Evolutionary conservation across 176 grass and related monocot species (phyloP).

Genomic region (Luzula sylvatica): DNA sequence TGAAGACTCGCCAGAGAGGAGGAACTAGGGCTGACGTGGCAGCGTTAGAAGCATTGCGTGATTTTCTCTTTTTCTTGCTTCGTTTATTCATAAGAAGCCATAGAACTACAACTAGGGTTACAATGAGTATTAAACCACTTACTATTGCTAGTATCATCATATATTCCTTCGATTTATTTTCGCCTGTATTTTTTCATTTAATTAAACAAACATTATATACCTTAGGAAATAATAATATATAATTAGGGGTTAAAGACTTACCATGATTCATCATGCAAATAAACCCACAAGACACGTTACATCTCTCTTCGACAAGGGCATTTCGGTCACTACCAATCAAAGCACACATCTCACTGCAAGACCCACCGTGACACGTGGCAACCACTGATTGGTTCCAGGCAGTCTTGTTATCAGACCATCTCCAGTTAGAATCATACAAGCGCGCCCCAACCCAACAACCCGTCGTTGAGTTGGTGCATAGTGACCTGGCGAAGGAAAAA

Average conservation of each 20-base stretch:
- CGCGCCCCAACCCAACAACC: constrained; percentile 81
- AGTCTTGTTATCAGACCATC: constrained; percentile 49
- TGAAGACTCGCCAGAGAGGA: constrained; percentile 83
- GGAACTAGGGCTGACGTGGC: constrained; percentile 63
- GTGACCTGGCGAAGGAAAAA: constrained; percentile 39
- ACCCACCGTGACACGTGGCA: constrained; percentile 26
- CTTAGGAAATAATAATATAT: too few species aligned
- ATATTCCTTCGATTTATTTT: constrained; percentile 70
- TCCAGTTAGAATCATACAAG: constrained; percentile 40
- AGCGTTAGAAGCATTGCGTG: constrained; percentile 50
- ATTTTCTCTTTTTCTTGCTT: constrained; percentile 86
- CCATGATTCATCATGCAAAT: constrained; percentile 70
- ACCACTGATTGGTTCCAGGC: constrained; percentile 31
- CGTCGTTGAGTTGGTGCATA: constrained; percentile 34
- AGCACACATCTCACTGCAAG: constrained; percentile 34
- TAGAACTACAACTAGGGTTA: constrained; percentile 60
- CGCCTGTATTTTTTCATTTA: constrained; percentile 41
- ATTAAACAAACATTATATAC: constrained; percentile 10
- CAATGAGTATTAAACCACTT: constrained; percentile 71
- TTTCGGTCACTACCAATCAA: constrained; percentile 35
- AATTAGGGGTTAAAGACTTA: constrained; percentile 18
- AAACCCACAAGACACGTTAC: constrained; percentile 51
- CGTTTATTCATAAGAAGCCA: constrained; percentile 79
- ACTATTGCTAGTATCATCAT: constrained; percentile 58
- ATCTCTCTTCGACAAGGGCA: constrained; percentile 35